Evolutionary conservation across 176 grass and related monocot species (phyloP).

Genomic region (Echinochloa phyllopogon): DNA sequence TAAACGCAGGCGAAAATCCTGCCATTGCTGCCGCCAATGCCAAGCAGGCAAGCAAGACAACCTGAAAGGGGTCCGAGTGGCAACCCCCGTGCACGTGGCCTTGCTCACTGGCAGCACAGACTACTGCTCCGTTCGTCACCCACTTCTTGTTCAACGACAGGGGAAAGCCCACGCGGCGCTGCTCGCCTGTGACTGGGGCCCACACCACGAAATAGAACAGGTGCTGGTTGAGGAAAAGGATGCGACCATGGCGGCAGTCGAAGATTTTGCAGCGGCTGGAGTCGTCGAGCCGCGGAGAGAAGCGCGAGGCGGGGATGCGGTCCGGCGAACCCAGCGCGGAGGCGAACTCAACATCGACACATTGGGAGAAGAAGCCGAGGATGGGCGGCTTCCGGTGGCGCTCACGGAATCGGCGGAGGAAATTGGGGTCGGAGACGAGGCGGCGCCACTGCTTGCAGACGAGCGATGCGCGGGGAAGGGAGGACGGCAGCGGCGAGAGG

Average conservation of each 20-base stretch:
- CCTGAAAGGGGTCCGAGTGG: not conserved
- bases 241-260: slow-evolving; percentile 18
- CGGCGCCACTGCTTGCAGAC: slow-evolving; percentile 10
- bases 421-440: not conserved
- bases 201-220: not conserved
- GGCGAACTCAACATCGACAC: not conserved
- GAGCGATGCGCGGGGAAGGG: too few relatives aligned
- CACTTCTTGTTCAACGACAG: not conserved
- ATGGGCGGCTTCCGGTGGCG: not conserved
- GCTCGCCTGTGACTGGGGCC: not conserved
- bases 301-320: not conserved
- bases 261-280: not conserved
- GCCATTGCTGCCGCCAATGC: too few relatives aligned
- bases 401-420: not conserved
- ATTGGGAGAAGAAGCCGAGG: slow-evolving; percentile 22
- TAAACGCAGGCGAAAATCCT: not conserved
- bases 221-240: not conserved
- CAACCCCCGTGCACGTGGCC: not conserved
- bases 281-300: not conserved
- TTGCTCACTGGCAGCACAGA: not conserved
- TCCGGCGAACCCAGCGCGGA: not conserved
- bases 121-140: not conserved
- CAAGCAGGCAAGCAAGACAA: not conserved
- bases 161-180: not conserved
- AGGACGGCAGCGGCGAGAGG: not conserved